Base-by-base conservation (phyloP, 2,329 filamentous ascomycete species). In the Grosmannia penicillata region DNA sequence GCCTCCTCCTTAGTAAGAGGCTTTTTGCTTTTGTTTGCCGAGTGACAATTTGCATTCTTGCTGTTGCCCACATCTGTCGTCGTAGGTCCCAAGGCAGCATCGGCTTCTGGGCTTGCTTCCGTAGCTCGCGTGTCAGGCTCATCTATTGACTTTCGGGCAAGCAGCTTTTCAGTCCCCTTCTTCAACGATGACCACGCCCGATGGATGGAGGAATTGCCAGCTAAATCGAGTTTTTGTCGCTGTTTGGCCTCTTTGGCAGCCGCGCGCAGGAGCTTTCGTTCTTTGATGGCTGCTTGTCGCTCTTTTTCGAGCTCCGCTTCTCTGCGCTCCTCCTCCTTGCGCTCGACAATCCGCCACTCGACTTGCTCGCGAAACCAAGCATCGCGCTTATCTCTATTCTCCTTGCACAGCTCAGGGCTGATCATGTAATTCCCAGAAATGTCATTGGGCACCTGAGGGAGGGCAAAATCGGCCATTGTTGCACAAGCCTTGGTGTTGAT, bases 341-440 rank as follows among this genome's bases (percentile, higher is more conserved):
- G 29, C 3, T 17, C 19, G 10, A 24, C 21, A 18, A 29, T 21
- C 13, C 40, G 32, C 4, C n/a, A n/a, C 15, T 36, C 25, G 0
- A 21, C 43, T 14, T 39, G 36, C 23, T 47, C 30, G 7, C 38
- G 41, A 27, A 47, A 47, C 40, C 40, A 47, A 2, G 11, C 31
- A 4, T 42, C 37, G 0, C 45, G 40, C 24, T 42, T 46, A 6
- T 39, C 40, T 0, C 40, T 38, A 11, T 41, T 36, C 14, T 8
- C 29, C n/a, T 39, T 43, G 10, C 41, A 36, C 8, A 31, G 23
- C 10, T 42, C 37, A 2, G 32, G 26, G 29, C 27, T 31, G 1
- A 43, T 32, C 32, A 35, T 36, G 23, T 39, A 43, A 7, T 33
- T 8, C 1, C 41, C 45, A 3, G 30, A 25, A 22, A 47, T 39